Evolutionary conservation across 306 rosid genomes (phyloP), one percentile per base, ranked within the genome.

Genomic region (Mimosa pudica): DNA sequence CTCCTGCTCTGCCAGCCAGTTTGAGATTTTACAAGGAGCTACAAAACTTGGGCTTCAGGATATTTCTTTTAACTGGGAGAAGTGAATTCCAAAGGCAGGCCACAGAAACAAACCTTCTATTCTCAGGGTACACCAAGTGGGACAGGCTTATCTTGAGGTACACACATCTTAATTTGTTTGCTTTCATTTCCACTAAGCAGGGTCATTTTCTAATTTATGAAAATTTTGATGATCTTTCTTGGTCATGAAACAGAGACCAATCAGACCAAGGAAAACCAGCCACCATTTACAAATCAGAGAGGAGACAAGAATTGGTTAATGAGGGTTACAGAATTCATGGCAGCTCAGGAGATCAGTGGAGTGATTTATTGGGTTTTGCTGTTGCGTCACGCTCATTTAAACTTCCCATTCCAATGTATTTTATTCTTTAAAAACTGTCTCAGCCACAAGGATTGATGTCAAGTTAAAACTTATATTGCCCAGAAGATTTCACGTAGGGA

Each of bases 261-360:
- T 84, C 83, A 16, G 98, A 95, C 84, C 86, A 88, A 81, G 89
- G 93, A 76, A 92, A 81, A 67, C 74, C 81, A 18, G 98, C 98
- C 48, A 80, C 20, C 11, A 81, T 12, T 14, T 95, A 75, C 90
- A 95, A 95, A 86, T 92, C 97, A 10, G 89, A 91, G 89, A 95
- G 88, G 94, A 90, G 98, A 82, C 75, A 72, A 70, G 92, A 90
- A 67, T 70, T 95, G 80, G 54, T 83, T 71, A 45, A 55, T 4
- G 88, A 85, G 83, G 97, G 97, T 32, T 91, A 87, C 67, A 83
- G 67, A n/a, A 89, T 95, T 69, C 96, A 88, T 18, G 98, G 98
- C 35, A 89, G 78, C 87, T 91, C 92, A 4, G 98, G 98, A 42
- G 98, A 95, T 85, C 98, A 91, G 17, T 95, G 98, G 98, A 95